A percentile compares a stretch with the other conserved stretches of the same genome.
Evolutionary conservation across 2,329 filamentous ascomycete species (phyloP).

Genomic region (Xylaria arbuscula): DNA sequence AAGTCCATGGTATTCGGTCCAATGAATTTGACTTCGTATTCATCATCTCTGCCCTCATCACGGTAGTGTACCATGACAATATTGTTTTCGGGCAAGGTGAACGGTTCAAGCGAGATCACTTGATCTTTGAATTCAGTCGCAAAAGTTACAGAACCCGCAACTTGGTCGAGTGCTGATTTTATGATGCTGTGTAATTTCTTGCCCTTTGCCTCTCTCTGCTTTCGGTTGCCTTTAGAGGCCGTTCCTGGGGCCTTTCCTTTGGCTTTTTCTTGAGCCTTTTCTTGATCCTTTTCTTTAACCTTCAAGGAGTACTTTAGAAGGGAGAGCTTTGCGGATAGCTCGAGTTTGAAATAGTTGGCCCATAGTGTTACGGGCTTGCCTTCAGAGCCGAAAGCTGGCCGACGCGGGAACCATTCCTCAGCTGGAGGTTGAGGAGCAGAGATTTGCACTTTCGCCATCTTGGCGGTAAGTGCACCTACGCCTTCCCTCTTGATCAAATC

Average conservation of each 20-base stretch:
- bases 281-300: constrained; percentile 43
- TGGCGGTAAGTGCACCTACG: constrained; percentile 47
- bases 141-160: constrained; percentile 50
- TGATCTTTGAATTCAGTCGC: constrained; percentile 65
- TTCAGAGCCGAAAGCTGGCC: constrained; percentile 61
- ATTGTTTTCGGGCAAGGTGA: constrained; percentile 53
- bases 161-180: constrained; percentile 51
- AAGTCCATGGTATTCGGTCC: constrained; percentile 55
- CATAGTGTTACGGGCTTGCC: constrained; percentile 60
- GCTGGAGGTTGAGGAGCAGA: constrained; percentile 29
- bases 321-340: constrained; percentile 49
- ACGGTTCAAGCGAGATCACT: constrained; percentile 55
- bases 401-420: constrained; percentile 54
- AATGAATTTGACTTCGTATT: constrained; percentile 57
- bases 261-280: constrained; percentile 5
- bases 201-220: constrained; percentile 53
- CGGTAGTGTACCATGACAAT: constrained; percentile 53
- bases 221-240: not conserved
- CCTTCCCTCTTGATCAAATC: constrained; percentile 52
- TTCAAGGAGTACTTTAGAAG: constrained; percentile 61
- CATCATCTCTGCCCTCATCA: constrained; percentile 51
- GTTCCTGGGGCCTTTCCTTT: constrained; percentile 37
- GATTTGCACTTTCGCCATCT: constrained; percentile 54
- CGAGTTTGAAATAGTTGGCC: constrained; percentile 66
- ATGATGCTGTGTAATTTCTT: constrained; percentile 59